Evolutionary conservation across 2,329 filamentous ascomycete species (phyloP), one percentile per base, ranked within the genome.

Genomic region (Penicillium sp.): DNA sequence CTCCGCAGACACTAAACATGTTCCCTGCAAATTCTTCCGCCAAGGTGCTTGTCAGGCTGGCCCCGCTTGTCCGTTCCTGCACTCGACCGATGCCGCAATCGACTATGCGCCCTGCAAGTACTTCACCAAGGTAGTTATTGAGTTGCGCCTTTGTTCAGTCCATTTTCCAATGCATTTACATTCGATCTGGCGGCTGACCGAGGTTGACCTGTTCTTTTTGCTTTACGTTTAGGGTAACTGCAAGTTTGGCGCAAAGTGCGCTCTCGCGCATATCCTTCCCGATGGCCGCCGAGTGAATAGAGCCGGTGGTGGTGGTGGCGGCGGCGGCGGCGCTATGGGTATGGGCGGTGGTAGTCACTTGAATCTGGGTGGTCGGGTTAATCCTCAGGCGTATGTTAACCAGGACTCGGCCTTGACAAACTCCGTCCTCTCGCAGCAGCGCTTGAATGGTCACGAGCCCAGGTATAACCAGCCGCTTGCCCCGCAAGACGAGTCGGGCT

Each of bases 1-100:
- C 35, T 54, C 22, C 53, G 53, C 65, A 97, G 94, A 97, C 78
- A 97, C 95, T 19, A 90, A 93, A 64, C 95, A 98, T 81, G 95
- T 99, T 48, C 95, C 95, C 42, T 99, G 95, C 90, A 98, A 98
- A 84, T 99, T 99, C 89, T 99, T 95, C 80, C 89, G 93, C 57
- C 92, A 97, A 81, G 93, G 94, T 76, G 89, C 92, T 72, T 99
- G 95, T 78, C 94, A 98, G 84, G 95, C 95, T 60, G 95, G 95
- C 70, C 91, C 91, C 76, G 92, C 93, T 67, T 99, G 95, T 81
- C 95, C 95, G 43, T 99, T 98, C 80, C 92, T 93, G 71, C 95
- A 99, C 80, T 94, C 96, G 66, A 88, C 95, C 66, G 91, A 95
- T 75, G 85, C 88, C 33, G 87, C 93, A 43, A 86, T 90, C 55